These are phyloP conservation scores for Nitzschia palea DNA, from an alignment of 108 stramenopile genomes.

Conservation along the genomic window DNA sequence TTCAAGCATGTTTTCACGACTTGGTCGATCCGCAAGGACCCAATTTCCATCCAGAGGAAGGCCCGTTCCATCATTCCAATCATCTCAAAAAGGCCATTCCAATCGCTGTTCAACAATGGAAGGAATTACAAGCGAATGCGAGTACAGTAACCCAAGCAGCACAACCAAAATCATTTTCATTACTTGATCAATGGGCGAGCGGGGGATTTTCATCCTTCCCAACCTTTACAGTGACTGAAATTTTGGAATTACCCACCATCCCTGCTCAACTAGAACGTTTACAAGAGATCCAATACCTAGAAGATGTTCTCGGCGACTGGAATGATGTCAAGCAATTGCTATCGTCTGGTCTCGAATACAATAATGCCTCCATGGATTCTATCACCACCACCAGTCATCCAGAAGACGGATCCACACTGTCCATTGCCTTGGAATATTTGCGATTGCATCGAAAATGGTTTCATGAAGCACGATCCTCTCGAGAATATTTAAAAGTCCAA, in stretches of 20 bases:
- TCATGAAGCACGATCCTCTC: conserved; percentile 15
- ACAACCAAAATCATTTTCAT: conserved; percentile 29
- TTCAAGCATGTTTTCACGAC: background rate
- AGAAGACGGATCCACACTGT: background rate
- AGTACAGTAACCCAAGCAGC: background rate
- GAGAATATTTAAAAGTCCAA: conserved; percentile 17
- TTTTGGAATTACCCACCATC: conserved; percentile 7
- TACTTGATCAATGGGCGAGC: conserved; percentile 24
- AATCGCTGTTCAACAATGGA: background rate
- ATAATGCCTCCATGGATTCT: background rate
- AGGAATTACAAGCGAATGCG: background rate
- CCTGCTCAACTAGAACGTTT: conserved; percentile 3
- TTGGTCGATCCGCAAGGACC: background rate
- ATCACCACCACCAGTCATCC: background rate
- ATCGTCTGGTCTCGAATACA: background rate
- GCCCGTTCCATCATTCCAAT: background rate
- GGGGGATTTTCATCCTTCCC: background rate
- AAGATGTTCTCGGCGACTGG: conserved; percentile 30
- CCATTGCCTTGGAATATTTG: background rate
- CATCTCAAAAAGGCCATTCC: background rate
- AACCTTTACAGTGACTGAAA: conserved; percentile 21
- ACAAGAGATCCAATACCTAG: conserved; percentile 17
- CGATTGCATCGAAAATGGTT: conserved; percentile 28
- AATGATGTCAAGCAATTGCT: conserved; percentile 8
- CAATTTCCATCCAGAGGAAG: background rate